Evolutionary conservation across 805 yeast species (phyloP), one percentile per base, ranked within the genome.

Genomic region (Cyberlindnera americana): DNA sequence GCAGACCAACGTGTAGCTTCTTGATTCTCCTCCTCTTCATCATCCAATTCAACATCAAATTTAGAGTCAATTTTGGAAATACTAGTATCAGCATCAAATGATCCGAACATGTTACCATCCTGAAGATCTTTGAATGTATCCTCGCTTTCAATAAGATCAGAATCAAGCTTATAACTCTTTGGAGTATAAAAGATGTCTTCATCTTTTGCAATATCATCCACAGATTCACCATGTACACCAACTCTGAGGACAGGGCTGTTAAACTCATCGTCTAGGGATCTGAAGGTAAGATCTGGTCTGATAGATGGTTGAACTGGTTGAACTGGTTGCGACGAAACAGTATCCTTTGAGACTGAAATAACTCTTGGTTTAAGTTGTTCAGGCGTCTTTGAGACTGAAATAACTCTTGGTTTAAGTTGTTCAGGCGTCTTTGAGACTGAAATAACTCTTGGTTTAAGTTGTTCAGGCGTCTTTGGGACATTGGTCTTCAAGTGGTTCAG

Each of bases 121-220:
- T 29, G 19, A 15, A 25, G n/a, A 16, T 29, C 38, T 9, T 37
- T 28, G 19, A 38, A 25, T 3, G 10, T 13, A 3, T 32, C 43
- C 1, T 33, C 39, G 19, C 15, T 10, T 12, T 41, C 43, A 8
- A 39, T n/a, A 16, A 31, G 5, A 19, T 40, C 40, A 22, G 44
- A 36, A 7, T 40, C 47, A 7, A 35, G 32, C 14, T 33, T 41
- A 7, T 46, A 26, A 30, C 52, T 53, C 43, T 44, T 54, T 18
- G 59, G 59, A 3, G 59, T 55, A 26, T 52, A 49, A 28, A 49
- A 52, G 3, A 41, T 28, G 16, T 53, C 57, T 2, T 44, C 53
- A 12, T 45, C 52, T 3, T 33, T 40, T 12, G 35, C 26, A n/a
- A 27, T 12, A 10, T 45, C 47, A 6, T 48, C 53, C 6, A 37